These are phyloP conservation scores for Pichia rugopelliculosa DNA, from an alignment of 805 yeast genomes.

Conservation along the genomic window DNA sequence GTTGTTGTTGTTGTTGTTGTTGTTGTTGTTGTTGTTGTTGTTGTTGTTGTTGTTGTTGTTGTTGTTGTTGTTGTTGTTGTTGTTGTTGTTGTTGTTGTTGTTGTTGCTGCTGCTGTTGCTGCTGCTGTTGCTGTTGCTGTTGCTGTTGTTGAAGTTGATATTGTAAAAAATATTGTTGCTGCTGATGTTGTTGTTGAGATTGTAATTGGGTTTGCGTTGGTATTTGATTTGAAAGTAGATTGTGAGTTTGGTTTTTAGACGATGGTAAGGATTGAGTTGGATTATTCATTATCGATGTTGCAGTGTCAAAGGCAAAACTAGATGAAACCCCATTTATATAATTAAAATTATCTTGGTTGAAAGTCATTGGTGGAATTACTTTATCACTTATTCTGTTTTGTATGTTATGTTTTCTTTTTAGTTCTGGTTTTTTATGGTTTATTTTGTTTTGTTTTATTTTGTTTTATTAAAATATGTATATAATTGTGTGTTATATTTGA, in stretches of 20 bases:
- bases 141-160: constrained; percentile 6
- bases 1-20: too few relatives aligned
- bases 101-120: too few relatives aligned
- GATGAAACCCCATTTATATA: not conserved
- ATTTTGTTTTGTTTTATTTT: not conserved
- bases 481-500: too few relatives aligned
- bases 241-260: not conserved
- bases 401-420: not conserved
- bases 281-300: constrained; percentile 6
- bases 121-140: not conserved
- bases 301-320: constrained; percentile 3
- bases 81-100: too few relatives aligned
- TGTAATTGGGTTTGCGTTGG: constrained; percentile 2
- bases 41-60: too few relatives aligned
- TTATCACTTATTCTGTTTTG: not conserved
- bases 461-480: too few relatives aligned
- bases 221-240: not conserved
- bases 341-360: constrained; percentile 1
- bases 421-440: not conserved
- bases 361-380: not conserved
- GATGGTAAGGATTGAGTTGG: not conserved
- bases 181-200: constrained; percentile 5
- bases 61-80: too few relatives aligned
- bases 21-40: too few relatives aligned
- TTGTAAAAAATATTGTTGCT: not conserved